These are phyloP conservation scores for Paxillus ammoniavirescens DNA, from an alignment of 768 basidiomycete genomes.

Conservation along the genomic window DNA sequence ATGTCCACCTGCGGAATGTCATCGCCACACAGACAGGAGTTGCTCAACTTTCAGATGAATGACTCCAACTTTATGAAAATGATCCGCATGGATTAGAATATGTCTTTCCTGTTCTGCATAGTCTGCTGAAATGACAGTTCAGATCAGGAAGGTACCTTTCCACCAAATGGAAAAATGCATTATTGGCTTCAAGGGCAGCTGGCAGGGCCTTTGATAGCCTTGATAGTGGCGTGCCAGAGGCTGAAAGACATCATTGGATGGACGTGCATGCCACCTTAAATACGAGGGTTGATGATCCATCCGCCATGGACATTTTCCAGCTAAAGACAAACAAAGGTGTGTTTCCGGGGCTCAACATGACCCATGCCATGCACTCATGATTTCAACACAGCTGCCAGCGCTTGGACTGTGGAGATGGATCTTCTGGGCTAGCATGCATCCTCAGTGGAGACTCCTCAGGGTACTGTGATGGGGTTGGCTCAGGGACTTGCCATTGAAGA, in stretches of 20 bases:
- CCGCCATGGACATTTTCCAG: constrained; percentile 6
- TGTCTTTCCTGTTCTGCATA: background rate
- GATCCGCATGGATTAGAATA: constrained; percentile 9
- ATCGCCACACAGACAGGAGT: constrained; percentile 6
- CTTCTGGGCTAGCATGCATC: background rate
- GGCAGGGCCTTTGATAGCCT: background rate
- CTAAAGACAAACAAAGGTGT: constrained; percentile 1
- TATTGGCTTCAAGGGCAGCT: too few species aligned
- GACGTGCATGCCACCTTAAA: background rate
- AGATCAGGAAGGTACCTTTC: background rate
- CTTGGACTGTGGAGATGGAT: background rate
- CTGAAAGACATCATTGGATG: background rate
- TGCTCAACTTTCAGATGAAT: constrained; percentile 20
- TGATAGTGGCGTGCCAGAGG: background rate
- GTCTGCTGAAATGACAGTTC: background rate
- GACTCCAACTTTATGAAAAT: constrained; percentile 15
- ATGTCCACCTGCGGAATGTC: background rate
- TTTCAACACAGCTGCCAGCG: too few species aligned
- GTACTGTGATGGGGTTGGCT: background rate
- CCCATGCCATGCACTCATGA: too few species aligned
- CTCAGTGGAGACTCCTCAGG: too few species aligned
- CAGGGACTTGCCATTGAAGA: background rate
- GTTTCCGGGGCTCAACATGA: too few species aligned
- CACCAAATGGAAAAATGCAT: background rate
- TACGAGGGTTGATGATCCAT: background rate